These are phyloP conservation scores for Vaccinium vitisidaea DNA, from an alignment of 148 eudicot species.

Conservation along the genomic window DNA sequence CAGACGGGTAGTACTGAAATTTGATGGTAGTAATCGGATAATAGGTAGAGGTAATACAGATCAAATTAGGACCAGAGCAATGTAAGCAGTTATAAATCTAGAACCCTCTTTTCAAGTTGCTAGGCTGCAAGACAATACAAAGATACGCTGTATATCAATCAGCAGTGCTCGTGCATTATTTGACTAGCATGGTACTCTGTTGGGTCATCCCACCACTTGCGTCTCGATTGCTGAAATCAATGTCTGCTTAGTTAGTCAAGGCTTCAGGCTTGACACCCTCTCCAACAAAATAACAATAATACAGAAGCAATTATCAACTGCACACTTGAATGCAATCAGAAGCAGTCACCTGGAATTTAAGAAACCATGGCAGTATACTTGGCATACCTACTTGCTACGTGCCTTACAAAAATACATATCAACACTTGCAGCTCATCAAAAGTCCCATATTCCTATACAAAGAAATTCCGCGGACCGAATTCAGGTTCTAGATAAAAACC, in stretches of 20 bases:
- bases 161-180: neutral
- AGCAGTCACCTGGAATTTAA: neutral
- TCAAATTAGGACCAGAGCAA: neutral
- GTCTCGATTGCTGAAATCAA: neutral
- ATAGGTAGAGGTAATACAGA: no score
- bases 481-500: neutral
- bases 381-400: neutral
- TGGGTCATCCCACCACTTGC: neutral
- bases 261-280: neutral
- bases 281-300: neutral
- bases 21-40: neutral
- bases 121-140: neutral
- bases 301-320: no score
- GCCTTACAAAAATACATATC: neutral
- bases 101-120: neutral
- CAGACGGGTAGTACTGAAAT: neutral
- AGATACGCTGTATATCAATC: neutral
- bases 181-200: neutral
- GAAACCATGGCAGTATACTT: neutral
- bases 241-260: neutral
- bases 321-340: no score
- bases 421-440: conserved; percentile 1
- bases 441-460: neutral
- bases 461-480: neutral
- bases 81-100: neutral